These are phyloP conservation scores for Eucommia ulmoides DNA, from an alignment of 257 asterid genomes.

Conservation along the genomic window DNA sequence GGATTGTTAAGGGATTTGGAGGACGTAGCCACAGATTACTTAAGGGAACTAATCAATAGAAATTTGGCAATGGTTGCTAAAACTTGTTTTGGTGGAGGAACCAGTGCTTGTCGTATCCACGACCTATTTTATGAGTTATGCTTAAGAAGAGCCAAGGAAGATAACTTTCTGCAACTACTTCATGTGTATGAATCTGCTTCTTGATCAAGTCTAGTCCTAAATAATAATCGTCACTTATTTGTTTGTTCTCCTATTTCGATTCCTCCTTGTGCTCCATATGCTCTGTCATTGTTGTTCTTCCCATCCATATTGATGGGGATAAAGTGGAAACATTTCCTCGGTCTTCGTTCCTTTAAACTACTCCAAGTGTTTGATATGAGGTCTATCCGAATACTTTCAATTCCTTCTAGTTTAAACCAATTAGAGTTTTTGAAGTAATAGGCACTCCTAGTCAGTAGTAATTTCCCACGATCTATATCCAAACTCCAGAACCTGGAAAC, in stretches of 20 bases:
- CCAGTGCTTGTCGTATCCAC: constrained; percentile 12
- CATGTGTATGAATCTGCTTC: not conserved
- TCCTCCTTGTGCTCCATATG: not conserved
- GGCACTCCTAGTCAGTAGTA: not conserved
- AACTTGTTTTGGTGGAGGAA: not conserved
- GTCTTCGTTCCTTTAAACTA: too few relatives aligned
- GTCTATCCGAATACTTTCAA: not conserved
- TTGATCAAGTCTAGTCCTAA: not conserved
- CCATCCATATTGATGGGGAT: not conserved
- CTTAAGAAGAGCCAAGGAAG: constrained; percentile 8
- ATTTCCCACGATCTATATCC: not conserved
- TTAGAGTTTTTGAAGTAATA: constrained; percentile 2
- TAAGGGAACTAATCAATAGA: not conserved
- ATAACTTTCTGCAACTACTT: constrained; percentile 1
- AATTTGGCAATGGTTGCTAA: constrained; percentile 2
- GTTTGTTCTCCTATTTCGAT: not conserved
- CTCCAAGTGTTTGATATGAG: constrained; percentile 10
- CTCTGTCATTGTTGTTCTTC: constrained; percentile 4
- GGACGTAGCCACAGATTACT: not conserved
- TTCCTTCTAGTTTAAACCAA: not conserved
- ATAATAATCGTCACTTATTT: not conserved
- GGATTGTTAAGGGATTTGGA: not conserved
- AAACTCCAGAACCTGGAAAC: constrained; percentile 10
- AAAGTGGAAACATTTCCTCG: not conserved
- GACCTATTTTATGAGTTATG: constrained; percentile 12